Conservation (phyloP, 768 basidiomycete genomes). For the Terana coerulea region DNA sequence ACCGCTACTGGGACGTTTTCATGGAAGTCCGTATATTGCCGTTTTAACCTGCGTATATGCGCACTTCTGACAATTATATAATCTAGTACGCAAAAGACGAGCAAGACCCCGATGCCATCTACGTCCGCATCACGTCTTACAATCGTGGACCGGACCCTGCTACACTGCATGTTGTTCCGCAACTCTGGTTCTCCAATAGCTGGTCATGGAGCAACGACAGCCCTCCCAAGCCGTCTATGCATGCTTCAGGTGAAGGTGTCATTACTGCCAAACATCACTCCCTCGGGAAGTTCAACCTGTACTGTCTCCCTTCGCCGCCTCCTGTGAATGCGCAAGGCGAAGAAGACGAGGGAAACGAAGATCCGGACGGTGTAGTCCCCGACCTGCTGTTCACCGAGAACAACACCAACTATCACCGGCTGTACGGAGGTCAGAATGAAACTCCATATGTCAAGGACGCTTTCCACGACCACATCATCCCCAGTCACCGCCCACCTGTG, state of each 20-base stretch:
- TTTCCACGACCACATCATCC: slow-evolving; percentile 97
- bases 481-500: slow-evolving; percentile 66
- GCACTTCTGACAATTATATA: neutral
- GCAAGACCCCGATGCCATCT: slow-evolving; percentile 82
- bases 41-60: slow-evolving; percentile 5
- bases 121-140: slow-evolving; percentile 92
- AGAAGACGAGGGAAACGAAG: slow-evolving; percentile 45
- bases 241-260: slow-evolving; percentile 51
- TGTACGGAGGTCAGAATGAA: slow-evolving; percentile 86
- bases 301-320: slow-evolving; percentile 89
- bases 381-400: slow-evolving; percentile 95
- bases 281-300: slow-evolving; percentile 75
- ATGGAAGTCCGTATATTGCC: slow-evolving; percentile 66
- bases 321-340: slow-evolving; percentile 74
- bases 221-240: slow-evolving; percentile 61
- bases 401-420: slow-evolving; percentile 89
- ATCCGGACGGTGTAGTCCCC: slow-evolving; percentile 59
- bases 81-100: slow-evolving; percentile 94
- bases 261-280: slow-evolving; percentile 71
- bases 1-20: slow-evolving; percentile 98
- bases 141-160: slow-evolving; percentile 96
- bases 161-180: slow-evolving; percentile 90
- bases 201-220: slow-evolving; percentile 90
- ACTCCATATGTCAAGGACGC: slow-evolving; percentile 90
- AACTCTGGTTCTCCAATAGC: slow-evolving; percentile 96